These are phyloP conservation scores for Gossypium bickii DNA, from an alignment of 345 rosid species.

Conservation along the genomic window DNA sequence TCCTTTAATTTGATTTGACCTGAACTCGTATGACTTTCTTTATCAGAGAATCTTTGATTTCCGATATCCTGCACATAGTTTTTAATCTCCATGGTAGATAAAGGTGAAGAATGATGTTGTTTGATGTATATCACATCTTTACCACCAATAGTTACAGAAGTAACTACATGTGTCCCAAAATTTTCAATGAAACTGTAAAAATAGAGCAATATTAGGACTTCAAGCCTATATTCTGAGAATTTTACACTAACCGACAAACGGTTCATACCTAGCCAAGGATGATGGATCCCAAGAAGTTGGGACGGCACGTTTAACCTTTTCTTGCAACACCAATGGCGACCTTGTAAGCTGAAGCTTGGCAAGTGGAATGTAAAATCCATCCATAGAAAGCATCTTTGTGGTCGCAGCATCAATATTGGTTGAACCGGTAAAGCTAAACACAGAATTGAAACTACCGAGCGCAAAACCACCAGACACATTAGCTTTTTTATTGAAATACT, in stretches of 20 bases:
- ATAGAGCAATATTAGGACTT: conserved; percentile 19
- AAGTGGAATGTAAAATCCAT: conserved; percentile 58
- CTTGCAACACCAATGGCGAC: conserved; percentile 37
- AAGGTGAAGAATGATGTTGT: conserved; percentile 66
- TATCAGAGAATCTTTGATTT: conserved; percentile 57
- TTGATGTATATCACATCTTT: conserved; percentile 67
- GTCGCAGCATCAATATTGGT: conserved; percentile 50
- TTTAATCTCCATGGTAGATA: conserved; percentile 54
- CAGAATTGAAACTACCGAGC: conserved; percentile 62
- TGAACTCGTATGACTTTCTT: conserved; percentile 34
- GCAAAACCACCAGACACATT: conserved; percentile 43
- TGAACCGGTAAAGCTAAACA: conserved; percentile 61
- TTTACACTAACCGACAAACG: conserved; percentile 6
- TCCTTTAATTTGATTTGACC: conserved; percentile 57
- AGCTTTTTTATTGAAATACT: conserved; percentile 51
- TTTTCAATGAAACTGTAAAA: conserved; percentile 62
- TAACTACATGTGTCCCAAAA: conserved; percentile 66
- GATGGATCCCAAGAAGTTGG: conserved; percentile 64
- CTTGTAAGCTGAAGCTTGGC: conserved; percentile 50
- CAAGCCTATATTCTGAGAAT: not conserved
- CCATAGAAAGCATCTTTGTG: conserved; percentile 57
- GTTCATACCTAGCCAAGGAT: conserved; percentile 53
- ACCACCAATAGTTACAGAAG: conserved; percentile 72
- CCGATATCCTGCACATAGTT: conserved; percentile 61
- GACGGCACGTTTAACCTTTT: conserved; percentile 45